phyloP scores from a whole-genome alignment of 23 red algal species.

The Gracilaria gracilis region DNA sequence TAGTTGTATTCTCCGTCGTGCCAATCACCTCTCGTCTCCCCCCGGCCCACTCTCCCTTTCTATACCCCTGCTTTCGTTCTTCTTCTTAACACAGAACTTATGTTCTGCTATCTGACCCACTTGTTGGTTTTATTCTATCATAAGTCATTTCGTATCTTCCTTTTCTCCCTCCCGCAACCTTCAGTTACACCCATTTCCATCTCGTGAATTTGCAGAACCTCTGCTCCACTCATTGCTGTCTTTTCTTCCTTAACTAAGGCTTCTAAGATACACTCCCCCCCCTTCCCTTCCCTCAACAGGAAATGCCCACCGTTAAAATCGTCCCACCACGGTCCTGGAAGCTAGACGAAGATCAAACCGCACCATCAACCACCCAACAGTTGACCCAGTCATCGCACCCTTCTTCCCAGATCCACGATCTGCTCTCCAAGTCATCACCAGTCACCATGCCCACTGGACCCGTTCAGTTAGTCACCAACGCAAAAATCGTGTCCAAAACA shows the following conservation, averaged over 20 bases:
- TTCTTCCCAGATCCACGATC: slow-evolving; percentile 10
- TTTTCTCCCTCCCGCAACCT: not conserved
- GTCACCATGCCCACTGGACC: not conserved
- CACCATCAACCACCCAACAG: not conserved
- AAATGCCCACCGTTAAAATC: slow-evolving; percentile 33
- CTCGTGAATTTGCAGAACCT: not conserved
- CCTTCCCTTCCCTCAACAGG: not conserved
- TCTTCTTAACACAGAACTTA: not conserved
- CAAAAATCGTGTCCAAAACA: slow-evolving; percentile 1
- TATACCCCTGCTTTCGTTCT: not conserved
- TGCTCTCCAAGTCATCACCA: slow-evolving; percentile 1
- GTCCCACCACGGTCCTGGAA: not conserved
- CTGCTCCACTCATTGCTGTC: no score
- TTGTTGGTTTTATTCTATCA: not conserved
- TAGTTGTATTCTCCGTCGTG: not conserved
- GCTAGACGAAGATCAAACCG: slow-evolving; percentile 5
- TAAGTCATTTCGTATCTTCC: not conserved
- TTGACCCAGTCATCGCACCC: not conserved
- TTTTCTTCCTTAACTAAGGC: not conserved
- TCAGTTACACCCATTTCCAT: not conserved
- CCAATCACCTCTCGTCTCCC: not conserved
- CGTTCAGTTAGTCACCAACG: slow-evolving; percentile 26
- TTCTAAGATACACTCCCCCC: not conserved
- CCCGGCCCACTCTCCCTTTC: not conserved
- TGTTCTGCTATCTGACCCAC: not conserved